Conservation (phyloP, 352 stramenopile species). For the Albugo laibachii region DNA sequence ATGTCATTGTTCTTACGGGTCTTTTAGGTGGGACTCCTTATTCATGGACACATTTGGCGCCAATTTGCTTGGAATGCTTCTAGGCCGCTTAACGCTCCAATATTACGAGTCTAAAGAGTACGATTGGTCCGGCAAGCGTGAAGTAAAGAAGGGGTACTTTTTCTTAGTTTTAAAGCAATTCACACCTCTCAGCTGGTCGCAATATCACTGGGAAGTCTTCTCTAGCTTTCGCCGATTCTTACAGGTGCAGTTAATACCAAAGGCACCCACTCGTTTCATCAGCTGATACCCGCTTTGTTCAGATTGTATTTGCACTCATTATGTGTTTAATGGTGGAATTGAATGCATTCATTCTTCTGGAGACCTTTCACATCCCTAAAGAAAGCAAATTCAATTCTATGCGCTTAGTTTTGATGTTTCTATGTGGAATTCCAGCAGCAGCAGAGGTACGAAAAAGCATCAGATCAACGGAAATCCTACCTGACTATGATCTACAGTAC, state of each 20-base stretch:
- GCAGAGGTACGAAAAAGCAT: constrained; percentile 27
- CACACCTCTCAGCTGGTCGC: constrained; percentile 71
- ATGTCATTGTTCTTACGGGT: not conserved
- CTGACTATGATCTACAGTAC: constrained; percentile 18
- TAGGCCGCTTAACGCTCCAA: constrained; percentile 49
- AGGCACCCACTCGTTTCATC: not conserved
- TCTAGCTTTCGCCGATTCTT: constrained; percentile 79
- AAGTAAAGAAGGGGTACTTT: constrained; percentile 43
- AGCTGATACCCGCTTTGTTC: constrained; percentile 1
- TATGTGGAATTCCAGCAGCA: constrained; percentile 57
- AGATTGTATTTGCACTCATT: constrained; percentile 72
- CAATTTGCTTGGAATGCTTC: constrained; percentile 80
- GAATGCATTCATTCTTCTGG: constrained; percentile 88
- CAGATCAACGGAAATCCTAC: not conserved
- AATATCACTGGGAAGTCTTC: constrained; percentile 85
- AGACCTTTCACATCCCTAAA: constrained; percentile 71
- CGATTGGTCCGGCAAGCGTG: constrained; percentile 73
- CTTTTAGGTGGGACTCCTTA: constrained; percentile 74
- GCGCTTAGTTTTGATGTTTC: constrained; percentile 49
- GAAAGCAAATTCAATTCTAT: constrained; percentile 76
- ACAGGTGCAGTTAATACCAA: constrained; percentile 15
- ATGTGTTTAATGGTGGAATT: constrained; percentile 75
- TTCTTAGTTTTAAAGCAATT: constrained; percentile 69
- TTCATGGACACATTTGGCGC: constrained; percentile 82
- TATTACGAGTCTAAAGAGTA: constrained; percentile 77